Percentiles rank a stretch among this genome's conserved stretches.
Conservation (phyloP, 2,329 filamentous ascomycete genomes). For the Colletotrichum sp. region DNA sequence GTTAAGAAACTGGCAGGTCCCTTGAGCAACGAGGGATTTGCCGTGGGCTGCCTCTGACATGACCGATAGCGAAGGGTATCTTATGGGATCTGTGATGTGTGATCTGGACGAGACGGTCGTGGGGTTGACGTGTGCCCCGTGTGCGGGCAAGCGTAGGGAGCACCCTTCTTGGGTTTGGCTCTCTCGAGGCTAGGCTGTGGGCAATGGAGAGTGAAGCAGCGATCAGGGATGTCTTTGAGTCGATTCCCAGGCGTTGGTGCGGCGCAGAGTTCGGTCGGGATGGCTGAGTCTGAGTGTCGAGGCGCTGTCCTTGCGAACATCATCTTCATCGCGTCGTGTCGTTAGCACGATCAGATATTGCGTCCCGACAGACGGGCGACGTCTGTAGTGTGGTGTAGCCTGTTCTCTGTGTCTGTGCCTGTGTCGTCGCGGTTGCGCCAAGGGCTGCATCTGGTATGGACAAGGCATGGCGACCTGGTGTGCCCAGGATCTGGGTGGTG, state of each 20-base stretch:
- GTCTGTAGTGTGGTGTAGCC: neutral
- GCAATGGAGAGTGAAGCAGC: neutral
- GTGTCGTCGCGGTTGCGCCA: neutral
- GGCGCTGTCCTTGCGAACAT: conserved; percentile 12
- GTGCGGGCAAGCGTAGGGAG: neutral
- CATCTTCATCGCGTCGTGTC: neutral
- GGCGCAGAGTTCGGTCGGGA: neutral
- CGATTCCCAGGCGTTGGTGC: neutral
- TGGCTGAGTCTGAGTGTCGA: neutral
- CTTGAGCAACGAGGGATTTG: neutral
- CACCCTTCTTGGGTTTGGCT: neutral
- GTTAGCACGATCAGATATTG: neutral
- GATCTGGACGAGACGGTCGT: conserved; percentile 14
- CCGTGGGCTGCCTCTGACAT: conserved; percentile 8
- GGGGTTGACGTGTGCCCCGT: conserved; percentile 3
- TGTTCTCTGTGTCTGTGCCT: neutral
- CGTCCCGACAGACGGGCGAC: neutral
- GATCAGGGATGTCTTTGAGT: conserved; percentile 3
- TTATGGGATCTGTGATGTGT: neutral
- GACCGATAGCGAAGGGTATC: neutral
- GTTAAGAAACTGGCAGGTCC: neutral
- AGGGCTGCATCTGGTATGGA: neutral
- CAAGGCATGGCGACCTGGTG: neutral
- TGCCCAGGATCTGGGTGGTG: neutral
- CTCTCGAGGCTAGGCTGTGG: neutral